Conservation (phyloP, 768 basidiomycete species). For the Rhizopogon salebrosus region DNA sequence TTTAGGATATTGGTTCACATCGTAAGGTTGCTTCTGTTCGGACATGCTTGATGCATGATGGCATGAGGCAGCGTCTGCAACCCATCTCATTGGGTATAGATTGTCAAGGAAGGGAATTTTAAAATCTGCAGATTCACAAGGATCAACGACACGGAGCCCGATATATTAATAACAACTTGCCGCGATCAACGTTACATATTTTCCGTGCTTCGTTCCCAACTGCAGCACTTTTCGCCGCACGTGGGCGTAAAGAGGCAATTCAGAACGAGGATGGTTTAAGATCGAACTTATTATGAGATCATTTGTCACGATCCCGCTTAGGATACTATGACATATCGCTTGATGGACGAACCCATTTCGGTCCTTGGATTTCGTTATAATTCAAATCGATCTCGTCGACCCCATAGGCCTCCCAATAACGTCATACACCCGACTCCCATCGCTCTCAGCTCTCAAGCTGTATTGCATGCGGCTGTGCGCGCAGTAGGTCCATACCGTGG, state of each 20-base stretch:
- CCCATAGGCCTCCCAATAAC: no score
- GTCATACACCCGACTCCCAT: neutral
- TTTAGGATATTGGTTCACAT: slow-evolving; percentile 9
- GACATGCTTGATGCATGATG: neutral
- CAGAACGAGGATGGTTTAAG: neutral
- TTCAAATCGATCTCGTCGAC: no score
- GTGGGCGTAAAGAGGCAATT: neutral
- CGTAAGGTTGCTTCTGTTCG: slow-evolving; percentile 8
- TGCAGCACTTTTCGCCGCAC: neutral
- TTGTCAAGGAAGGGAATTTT: neutral
- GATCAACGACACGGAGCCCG: neutral
- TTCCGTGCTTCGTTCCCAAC: neutral
- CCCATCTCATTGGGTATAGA: neutral
- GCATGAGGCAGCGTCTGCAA: slow-evolving; percentile 1
- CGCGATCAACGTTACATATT: neutral
- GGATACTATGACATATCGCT: no score
- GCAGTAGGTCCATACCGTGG: no score
- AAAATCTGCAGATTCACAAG: neutral
- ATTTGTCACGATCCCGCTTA: neutral
- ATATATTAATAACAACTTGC: neutral
- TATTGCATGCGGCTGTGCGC: neutral
- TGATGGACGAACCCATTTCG: no score
- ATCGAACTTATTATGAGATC: neutral
- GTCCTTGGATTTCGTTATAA: no score
- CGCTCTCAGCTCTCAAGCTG: neutral